Conservation (phyloP, 768 basidiomycete genomes). For the Boletus insuetus region DNA sequence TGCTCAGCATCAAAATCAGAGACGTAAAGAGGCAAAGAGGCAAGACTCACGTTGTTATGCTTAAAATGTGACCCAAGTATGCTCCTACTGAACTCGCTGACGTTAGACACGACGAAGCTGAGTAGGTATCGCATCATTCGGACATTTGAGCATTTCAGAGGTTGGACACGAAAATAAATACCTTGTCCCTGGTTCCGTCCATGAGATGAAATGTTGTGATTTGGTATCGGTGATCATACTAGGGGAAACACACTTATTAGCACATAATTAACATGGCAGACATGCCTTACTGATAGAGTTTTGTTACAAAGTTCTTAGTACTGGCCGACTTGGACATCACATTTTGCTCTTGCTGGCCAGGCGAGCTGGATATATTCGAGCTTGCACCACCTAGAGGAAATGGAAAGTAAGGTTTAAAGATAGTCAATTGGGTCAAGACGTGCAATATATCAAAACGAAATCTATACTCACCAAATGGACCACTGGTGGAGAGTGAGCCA, state of each 20-base stretch:
- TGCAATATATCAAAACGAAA: too few species aligned
- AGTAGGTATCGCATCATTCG: not conserved
- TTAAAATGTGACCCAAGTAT: conserved; percentile 87
- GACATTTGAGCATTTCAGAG: not conserved
- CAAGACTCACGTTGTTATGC: conserved; percentile 73
- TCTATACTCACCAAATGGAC: conserved; percentile 4
- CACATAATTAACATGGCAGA: not conserved
- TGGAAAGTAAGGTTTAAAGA: too few species aligned
- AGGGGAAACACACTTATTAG: conserved; percentile 2
- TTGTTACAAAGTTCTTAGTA: conserved; percentile 83
- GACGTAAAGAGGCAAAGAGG: not conserved
- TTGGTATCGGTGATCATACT: conserved; percentile 88
- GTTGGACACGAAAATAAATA: conserved; percentile 12
- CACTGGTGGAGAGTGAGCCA: conserved; percentile 9
- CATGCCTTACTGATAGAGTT: conserved; percentile 75
- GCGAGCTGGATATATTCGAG: conserved; percentile 15
- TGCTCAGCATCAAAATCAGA: conserved; percentile 1
- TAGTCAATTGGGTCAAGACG: not conserved
- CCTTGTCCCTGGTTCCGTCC: conserved; percentile 80
- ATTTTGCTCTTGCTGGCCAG: conserved; percentile 41
- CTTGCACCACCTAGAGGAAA: conserved; percentile 5
- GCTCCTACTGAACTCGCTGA: conserved; percentile 81
- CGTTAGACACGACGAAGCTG: conserved; percentile 81
- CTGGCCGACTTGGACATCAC: conserved; percentile 63
- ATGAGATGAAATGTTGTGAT: conserved; percentile 74